Evolutionary conservation across 768 basidiomycete species (phyloP).

Genomic region (Coprinopsis cinerea): DNA sequence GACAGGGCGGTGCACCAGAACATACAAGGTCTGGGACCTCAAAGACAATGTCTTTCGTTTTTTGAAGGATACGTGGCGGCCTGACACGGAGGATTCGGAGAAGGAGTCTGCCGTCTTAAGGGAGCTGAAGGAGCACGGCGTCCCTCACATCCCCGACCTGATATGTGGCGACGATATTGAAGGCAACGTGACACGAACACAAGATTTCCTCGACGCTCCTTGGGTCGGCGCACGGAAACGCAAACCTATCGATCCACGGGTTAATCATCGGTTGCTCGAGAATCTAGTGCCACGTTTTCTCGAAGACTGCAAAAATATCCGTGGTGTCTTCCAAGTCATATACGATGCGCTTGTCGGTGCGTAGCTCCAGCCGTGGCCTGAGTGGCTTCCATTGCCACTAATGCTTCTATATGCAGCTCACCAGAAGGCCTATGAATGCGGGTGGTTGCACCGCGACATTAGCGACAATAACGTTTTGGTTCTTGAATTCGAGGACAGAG

Average conservation of each 20-base stretch:
- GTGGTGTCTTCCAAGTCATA: constrained; percentile 16
- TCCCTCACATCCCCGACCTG: constrained; percentile 21
- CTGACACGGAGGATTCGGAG: constrained; percentile 4
- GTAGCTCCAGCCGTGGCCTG: not conserved
- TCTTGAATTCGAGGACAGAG: constrained; percentile 9
- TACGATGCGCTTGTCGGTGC: constrained; percentile 20
- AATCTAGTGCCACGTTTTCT: constrained; percentile 15
- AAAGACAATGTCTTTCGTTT: constrained; percentile 16
- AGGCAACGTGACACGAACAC: constrained; percentile 11
- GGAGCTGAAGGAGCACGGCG: constrained; percentile 13
- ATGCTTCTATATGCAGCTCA: constrained; percentile 16
- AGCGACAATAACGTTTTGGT: constrained; percentile 21
- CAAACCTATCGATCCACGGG: constrained; percentile 8
- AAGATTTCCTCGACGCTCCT: not conserved
- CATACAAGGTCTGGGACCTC: constrained; percentile 15
- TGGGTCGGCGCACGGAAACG: constrained; percentile 13
- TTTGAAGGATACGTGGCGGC: constrained; percentile 28
- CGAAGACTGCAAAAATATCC: constrained; percentile 11
- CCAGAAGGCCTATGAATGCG: constrained; percentile 13
- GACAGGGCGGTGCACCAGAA: constrained; percentile 19
- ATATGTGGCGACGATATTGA: constrained; percentile 25
- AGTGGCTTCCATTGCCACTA: not conserved
- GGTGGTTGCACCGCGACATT: constrained; percentile 23
- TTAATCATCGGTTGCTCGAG: constrained; percentile 18
- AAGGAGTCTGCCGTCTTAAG: constrained; percentile 19